Percentiles rank a stretch among this genome's conserved stretches.
Evolutionary conservation across 192 early-diverging fungal genomes (phyloP).

Genomic region (Podila verticillata): DNA sequence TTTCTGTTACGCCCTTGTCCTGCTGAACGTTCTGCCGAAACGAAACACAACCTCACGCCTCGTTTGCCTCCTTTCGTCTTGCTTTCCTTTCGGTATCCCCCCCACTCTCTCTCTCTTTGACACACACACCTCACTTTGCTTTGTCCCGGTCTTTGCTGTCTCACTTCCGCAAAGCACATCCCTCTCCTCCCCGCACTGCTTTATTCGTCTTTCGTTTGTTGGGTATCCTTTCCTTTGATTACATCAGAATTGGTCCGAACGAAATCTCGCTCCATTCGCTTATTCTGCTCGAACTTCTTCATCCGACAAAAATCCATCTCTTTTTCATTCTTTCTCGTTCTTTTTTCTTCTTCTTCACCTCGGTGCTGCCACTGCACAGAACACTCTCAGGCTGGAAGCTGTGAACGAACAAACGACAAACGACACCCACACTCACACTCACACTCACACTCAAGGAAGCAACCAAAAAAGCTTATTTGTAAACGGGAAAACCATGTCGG

Average conservation of each 20-base stretch:
- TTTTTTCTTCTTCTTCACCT: not conserved
- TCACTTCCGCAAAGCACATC: not conserved
- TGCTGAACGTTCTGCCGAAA: too few relatives aligned
- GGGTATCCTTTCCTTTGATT: not conserved
- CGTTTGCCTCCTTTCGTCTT: not conserved
- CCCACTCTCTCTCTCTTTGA: too few relatives aligned
- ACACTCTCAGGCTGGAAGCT: not conserved
- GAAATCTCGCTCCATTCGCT: not conserved
- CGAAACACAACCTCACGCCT: conserved; percentile 1
- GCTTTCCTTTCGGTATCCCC: not conserved
- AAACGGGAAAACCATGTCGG: conserved; percentile 15
- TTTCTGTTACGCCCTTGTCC: too few relatives aligned
- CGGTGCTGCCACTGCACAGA: too few relatives aligned
- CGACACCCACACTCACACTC: too few relatives aligned
- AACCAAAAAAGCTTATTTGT: too few relatives aligned
- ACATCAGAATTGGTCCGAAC: too few relatives aligned
- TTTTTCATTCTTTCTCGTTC: too few relatives aligned
- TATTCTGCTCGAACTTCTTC: not conserved
- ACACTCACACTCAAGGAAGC: too few relatives aligned
- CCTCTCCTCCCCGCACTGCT: not conserved
- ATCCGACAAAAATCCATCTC: too few relatives aligned
- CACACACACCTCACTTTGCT: too few relatives aligned
- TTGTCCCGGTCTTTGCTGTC: not conserved
- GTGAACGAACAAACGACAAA: too few relatives aligned
- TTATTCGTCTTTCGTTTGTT: not conserved